These are phyloP conservation scores for Echinochloa phyllopogon DNA, from an alignment of 176 grass and related monocot genomes.

Conservation along the genomic window DNA sequence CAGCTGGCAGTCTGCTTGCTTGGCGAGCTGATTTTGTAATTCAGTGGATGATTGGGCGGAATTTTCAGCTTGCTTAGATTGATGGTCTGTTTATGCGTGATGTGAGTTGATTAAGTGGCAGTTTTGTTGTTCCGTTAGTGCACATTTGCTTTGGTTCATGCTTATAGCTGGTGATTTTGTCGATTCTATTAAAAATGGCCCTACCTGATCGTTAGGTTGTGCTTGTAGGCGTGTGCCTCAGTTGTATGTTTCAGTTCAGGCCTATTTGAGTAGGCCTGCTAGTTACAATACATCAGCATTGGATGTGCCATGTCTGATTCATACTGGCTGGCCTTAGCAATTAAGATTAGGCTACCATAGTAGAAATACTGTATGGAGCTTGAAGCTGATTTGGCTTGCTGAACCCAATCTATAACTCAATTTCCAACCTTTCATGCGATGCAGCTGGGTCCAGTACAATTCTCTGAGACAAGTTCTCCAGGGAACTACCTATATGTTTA, in stretches of 20 bases:
- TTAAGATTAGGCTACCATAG: constrained; percentile 18
- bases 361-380: neutral
- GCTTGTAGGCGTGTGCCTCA: neutral
- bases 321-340: neutral
- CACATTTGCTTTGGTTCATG: constrained; percentile 2
- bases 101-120: neutral
- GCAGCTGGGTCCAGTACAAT: neutral
- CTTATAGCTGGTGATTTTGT: neutral
- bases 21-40: constrained; percentile 32
- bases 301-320: neutral
- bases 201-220: neutral
- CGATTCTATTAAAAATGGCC: neutral
- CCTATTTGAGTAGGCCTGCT: constrained; percentile 7
- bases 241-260: neutral
- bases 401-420: constrained; percentile 10
- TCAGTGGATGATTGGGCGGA: neutral
- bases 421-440: neutral
- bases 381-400: constrained; percentile 8
- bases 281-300: neutral
- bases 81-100: neutral
- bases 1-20: constrained; percentile 5
- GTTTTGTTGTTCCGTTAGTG: neutral
- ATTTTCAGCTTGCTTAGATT: neutral
- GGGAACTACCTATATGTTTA: neutral
- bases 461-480: constrained; percentile 3